A percentile compares a stretch with the other conserved stretches of the same genome.
These are phyloP conservation scores for Lanmaoa pseudosensibilis DNA, from an alignment of 768 basidiomycete genomes.

Conservation along the genomic window DNA sequence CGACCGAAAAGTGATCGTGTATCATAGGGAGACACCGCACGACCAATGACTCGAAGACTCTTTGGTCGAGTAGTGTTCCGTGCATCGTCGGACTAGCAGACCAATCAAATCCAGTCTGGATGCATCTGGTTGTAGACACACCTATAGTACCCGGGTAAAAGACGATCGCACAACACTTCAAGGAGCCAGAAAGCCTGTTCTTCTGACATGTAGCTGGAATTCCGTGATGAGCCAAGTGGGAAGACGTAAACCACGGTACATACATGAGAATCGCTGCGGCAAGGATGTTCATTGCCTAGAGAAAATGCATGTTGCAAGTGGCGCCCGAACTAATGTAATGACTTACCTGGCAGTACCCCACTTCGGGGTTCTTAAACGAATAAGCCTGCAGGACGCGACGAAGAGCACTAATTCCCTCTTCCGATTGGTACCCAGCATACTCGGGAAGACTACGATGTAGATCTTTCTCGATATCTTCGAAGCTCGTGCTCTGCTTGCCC, in stretches of 20 bases:
- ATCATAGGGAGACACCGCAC: slow-evolving; percentile 88
- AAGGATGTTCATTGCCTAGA: slow-evolving; percentile 94
- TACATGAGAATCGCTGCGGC: slow-evolving; percentile 94
- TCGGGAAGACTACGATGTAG: slow-evolving; percentile 94
- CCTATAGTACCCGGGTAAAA: slow-evolving; percentile 98
- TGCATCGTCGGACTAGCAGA: slow-evolving; percentile 88
- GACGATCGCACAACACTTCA: slow-evolving; percentile 90
- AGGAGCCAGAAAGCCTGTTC: slow-evolving; percentile 98
- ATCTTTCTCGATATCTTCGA: slow-evolving; percentile 99
- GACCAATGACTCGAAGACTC: slow-evolving; percentile 95
- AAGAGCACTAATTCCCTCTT: slow-evolving; percentile 81
- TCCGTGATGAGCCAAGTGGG: slow-evolving; percentile 6
- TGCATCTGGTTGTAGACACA: slow-evolving; percentile 34
- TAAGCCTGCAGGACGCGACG: slow-evolving; percentile 93
- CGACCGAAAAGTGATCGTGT: slow-evolving; percentile 84
- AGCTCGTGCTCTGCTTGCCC: slow-evolving; percentile 80
- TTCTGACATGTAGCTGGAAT: slow-evolving; percentile 91
- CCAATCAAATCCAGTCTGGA: slow-evolving; percentile 4
- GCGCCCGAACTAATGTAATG: background rate
- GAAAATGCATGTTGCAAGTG: background rate
- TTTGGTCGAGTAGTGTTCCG: slow-evolving; percentile 96
- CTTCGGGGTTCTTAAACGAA: slow-evolving; percentile 90
- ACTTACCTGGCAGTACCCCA: slow-evolving; percentile 90
- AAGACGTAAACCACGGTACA: slow-evolving; percentile 21
- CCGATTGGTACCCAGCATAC: slow-evolving; percentile 92